These are phyloP conservation scores for Alternaria atra DNA, from an alignment of 2,329 filamentous ascomycete genomes.

Conservation along the genomic window DNA sequence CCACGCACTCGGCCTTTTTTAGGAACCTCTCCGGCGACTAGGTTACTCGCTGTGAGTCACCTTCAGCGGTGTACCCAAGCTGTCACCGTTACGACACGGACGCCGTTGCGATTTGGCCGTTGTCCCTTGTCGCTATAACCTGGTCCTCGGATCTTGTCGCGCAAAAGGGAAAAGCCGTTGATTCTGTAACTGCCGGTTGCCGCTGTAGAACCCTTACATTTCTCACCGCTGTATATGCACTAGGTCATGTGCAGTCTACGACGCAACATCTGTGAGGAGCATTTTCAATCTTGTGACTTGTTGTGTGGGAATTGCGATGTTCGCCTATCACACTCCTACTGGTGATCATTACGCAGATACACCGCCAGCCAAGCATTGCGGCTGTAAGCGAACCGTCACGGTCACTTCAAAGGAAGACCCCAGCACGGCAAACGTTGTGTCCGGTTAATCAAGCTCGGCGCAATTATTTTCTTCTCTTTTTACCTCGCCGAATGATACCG, in stretches of 20 bases:
- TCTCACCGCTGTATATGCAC: constrained; percentile 6
- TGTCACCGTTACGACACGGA: constrained; percentile 16
- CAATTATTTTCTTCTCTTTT: background rate
- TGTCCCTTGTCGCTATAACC: constrained; percentile 18
- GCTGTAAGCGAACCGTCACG: constrained; percentile 11
- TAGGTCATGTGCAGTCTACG: background rate
- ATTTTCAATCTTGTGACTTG: constrained; percentile 14
- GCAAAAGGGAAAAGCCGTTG: constrained; percentile 14
- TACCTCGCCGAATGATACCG: background rate
- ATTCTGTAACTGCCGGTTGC: constrained; percentile 17
- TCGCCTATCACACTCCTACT: constrained; percentile 5
- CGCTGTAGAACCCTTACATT: constrained; percentile 3
- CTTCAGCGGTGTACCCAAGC: constrained; percentile 23
- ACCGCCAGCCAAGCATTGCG: constrained; percentile 8
- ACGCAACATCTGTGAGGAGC: background rate
- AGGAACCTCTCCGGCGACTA: constrained; percentile 1
- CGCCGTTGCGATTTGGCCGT: constrained; percentile 15
- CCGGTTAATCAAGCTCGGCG: constrained; percentile 11
- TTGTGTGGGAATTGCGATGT: constrained; percentile 9
- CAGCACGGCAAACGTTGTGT: constrained; percentile 6
- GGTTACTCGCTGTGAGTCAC: constrained; percentile 21
- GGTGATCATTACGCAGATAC: constrained; percentile 5
- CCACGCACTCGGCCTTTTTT: constrained; percentile 1
- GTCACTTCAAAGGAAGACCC: constrained; percentile 1
- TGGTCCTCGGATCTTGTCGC: constrained; percentile 17